phyloP scores from a whole-genome alignment of 2,329 filamentous ascomycete genomes.

The Emmonsiellopsis sp. region DNA sequence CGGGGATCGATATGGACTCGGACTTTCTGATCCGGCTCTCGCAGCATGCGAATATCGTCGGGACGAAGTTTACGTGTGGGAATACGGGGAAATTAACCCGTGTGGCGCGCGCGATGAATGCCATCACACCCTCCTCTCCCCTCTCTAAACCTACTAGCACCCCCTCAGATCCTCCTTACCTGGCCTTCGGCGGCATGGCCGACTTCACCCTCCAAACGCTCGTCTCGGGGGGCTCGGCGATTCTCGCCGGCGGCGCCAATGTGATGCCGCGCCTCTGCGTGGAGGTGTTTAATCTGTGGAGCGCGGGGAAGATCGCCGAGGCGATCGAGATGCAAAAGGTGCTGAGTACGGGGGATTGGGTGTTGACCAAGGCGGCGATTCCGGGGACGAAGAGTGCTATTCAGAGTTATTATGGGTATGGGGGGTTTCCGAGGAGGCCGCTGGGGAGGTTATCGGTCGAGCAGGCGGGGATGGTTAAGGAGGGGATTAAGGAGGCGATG shows the following conservation, averaged over 20 bases:
- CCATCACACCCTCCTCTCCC: slow-evolving; percentile 51
- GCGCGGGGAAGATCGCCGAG: slow-evolving; percentile 65
- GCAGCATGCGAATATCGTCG: slow-evolving; percentile 71
- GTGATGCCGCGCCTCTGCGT: slow-evolving; percentile 78
- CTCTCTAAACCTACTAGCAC: slow-evolving; percentile 16
- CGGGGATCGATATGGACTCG: slow-evolving; percentile 82
- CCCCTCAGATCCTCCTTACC: slow-evolving; percentile 45
- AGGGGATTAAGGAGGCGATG: slow-evolving; percentile 28
- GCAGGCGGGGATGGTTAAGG: slow-evolving; percentile 22
- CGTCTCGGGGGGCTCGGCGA: slow-evolving; percentile 69
- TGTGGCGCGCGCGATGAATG: slow-evolving; percentile 63
- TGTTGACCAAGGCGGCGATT: slow-evolving; percentile 72
- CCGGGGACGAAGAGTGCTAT: slow-evolving; percentile 80
- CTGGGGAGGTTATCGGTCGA: slow-evolving; percentile 24
- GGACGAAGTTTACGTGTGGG: slow-evolving; percentile 85
- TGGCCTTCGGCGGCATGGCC: slow-evolving; percentile 82
- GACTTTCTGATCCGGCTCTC: slow-evolving; percentile 74
- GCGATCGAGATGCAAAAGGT: slow-evolving; percentile 67
- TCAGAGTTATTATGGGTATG: slow-evolving; percentile 75
- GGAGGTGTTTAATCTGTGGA: slow-evolving; percentile 69
- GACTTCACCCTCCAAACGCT: slow-evolving; percentile 82
- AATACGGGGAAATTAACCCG: slow-evolving; percentile 83
- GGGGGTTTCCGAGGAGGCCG: slow-evolving; percentile 65
- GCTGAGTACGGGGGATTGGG: slow-evolving; percentile 72
- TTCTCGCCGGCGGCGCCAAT: slow-evolving; percentile 81